Base-by-base conservation (phyloP, 2,329 filamentous ascomycete genomes). In the Alternaria sp. region DNA sequence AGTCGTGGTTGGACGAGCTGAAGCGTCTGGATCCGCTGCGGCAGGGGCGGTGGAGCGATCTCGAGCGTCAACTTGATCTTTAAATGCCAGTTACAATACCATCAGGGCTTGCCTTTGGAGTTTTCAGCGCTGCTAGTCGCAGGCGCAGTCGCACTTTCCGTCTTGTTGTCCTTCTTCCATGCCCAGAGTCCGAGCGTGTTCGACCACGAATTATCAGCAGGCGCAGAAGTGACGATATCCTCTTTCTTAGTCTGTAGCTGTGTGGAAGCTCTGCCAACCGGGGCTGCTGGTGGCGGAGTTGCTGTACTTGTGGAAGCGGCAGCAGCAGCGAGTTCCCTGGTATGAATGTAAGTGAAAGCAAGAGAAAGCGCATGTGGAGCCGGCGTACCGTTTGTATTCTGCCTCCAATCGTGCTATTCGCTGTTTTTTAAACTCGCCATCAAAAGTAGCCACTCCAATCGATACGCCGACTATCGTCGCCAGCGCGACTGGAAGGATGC, bases 11-110 rank as follows among this genome's bases (percentile, higher is more conserved):
- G 32, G 80, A 79, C 16, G 87, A 87, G 74, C 76, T 97, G 71
- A 86, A 86, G 73, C 82, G 84, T 65, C 79, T 96, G 27, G 93
- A 97, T 80, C 89, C 90, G 3, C 84, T 94, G 78, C 86, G 93
- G 64, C 85, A 81, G 46, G 90, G 92, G 14, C 85, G 93, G 67
- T 97, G 93, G 93, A 75, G 84, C 18, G 92, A 96, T 74, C 74
- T 93, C 62, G 86, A 89, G 74, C 81, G 77, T 62, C 79, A 72
- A 66, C 71, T 85, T 64, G 73, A 77, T 70, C 59, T 83, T 50
- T 83, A 60, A 74, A 36, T 46, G 36, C 36, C 49, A 43, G 32
- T 2, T 12, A 49, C 28, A 18, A 4, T 80, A 25, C 25, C 83
- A 73, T 87, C 92, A 61, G 78, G 11, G 85, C 86, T 74, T 85